Evolutionary conservation across 2,329 filamentous ascomycete genomes (phyloP), one percentile per base, ranked within the genome.

Genomic region (Graphiopsis chlorocephala): DNA sequence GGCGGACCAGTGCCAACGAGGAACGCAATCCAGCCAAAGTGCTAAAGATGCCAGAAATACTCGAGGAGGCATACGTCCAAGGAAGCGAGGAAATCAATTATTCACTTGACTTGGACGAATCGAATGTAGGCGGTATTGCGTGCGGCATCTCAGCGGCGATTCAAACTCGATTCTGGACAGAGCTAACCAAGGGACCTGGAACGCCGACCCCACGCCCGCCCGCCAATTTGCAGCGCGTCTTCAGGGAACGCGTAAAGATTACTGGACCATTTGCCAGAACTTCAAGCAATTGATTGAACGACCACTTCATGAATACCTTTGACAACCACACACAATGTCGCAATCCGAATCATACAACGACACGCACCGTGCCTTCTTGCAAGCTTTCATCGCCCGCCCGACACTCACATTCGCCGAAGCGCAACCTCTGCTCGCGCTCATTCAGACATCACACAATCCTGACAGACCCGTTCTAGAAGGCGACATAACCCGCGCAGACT

Each of bases 351-450:
- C 60, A 4, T 88, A 88, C 72, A 79, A 83, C 71, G 82, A 96
- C 74, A 84, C 84, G 67, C 91, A 97, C 76, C 89, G 92, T 64
- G 93, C 94, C 10, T 97, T 99, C 74, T 83, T 98, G 0, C 95
- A 99, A 78, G 91, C 91, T 57, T 88, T 99, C 70, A 84, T 97
- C 77, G 87, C 91, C 3, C 88, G 89, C 58, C 90, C 91, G 25
- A 87, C 88, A 52, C 83, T 98, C 76, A 96, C 91, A 0, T 86
- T 90, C 68, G 82, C 87, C 61, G 87, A 96, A 72, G 88, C 89
- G 14, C 87, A 87, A 72, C 85, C 87, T 0, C 81, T 97, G 26
- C 82, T 98, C 15, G 92, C 93, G 3, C 85, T 84, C 33, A 94
- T 98, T 63, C 82, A 90, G 70, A 88, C 86, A 10, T 86, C 85